These are phyloP conservation scores for Cicer pinnatifidum DNA, from an alignment of 306 rosid genomes.

Conservation along the genomic window DNA sequence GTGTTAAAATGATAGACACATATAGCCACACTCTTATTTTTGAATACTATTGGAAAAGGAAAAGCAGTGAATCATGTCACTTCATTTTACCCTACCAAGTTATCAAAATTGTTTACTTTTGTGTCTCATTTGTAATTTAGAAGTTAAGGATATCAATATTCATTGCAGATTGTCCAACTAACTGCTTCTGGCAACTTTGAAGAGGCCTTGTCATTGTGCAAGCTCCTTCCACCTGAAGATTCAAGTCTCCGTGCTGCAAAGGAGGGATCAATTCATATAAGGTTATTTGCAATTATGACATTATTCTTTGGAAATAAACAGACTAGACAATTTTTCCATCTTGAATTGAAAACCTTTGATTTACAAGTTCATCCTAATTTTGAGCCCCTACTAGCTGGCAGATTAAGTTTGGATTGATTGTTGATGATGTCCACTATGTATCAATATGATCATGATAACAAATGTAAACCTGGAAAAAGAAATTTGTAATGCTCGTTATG, in stretches of 20 bases:
- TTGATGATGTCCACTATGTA: constrained; percentile 20
- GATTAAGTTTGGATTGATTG: constrained; percentile 31
- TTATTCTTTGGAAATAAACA: constrained; percentile 41
- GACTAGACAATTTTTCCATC: constrained; percentile 16
- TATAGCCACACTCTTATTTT: constrained; percentile 21
- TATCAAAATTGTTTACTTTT: constrained; percentile 21
- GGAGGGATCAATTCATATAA: constrained; percentile 93
- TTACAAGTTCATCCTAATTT: constrained; percentile 35
- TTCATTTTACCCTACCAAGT: constrained; percentile 30
- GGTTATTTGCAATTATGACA: constrained; percentile 54
- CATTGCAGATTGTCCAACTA: constrained; percentile 87
- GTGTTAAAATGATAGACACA: constrained; percentile 16
- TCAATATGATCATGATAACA: constrained; percentile 26
- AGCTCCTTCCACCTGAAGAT: constrained; percentile 98
- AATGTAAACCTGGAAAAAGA: constrained; percentile 10
- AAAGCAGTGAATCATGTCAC: constrained; percentile 17
- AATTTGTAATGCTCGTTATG: constrained; percentile 19
- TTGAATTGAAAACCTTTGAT: constrained; percentile 27
- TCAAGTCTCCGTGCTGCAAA: constrained; percentile 92
- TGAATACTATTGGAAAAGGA: constrained; percentile 40
- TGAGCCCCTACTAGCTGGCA: constrained; percentile 10
- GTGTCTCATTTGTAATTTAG: constrained; percentile 9
- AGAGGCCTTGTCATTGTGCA: constrained; percentile 97
- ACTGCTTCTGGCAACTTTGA: constrained; percentile 98
- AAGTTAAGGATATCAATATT: constrained; percentile 43